These are phyloP conservation scores for Vaccinium myrtillus DNA, from an alignment of 148 eudicot species.

Conservation along the genomic window DNA sequence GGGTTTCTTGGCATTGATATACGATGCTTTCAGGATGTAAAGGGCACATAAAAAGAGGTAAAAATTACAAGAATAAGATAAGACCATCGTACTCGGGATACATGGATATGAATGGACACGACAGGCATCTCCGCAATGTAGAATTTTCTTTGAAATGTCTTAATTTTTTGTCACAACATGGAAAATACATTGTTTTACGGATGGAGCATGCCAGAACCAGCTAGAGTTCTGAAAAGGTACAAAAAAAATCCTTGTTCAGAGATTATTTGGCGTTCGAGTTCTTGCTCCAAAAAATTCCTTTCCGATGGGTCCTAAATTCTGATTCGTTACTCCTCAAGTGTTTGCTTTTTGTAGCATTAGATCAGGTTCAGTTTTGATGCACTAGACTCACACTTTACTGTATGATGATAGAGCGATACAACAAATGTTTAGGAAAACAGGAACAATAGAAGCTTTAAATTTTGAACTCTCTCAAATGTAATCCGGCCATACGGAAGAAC, in stretches of 20 bases:
- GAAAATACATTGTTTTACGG: not conserved
- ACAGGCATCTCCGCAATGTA: conserved; percentile 38
- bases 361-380: conserved; percentile 9
- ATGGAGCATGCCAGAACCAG: conserved; percentile 1
- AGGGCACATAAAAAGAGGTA: conserved; percentile 55
- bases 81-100: conserved; percentile 41
- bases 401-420: not conserved
- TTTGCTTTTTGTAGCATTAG: conserved; percentile 3
- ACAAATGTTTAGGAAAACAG: not conserved
- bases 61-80: conserved; percentile 58
- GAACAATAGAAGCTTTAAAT: not conserved
- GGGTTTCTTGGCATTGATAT: conserved; percentile 55
- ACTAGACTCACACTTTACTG: not conserved
- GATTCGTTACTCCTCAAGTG: not conserved
- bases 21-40: conserved; percentile 40
- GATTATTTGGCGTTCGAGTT: not conserved
- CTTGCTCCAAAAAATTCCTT: not conserved
- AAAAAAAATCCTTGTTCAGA: not conserved
- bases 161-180: not conserved
- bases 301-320: not conserved
- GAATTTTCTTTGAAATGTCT: conserved; percentile 31
- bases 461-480: not conserved
- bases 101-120: conserved; percentile 42
- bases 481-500: no score
- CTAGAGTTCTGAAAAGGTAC: not conserved